These are phyloP conservation scores for Fusarium miscanthi DNA, from an alignment of 2,329 filamentous ascomycete species.

Conservation along the genomic window DNA sequence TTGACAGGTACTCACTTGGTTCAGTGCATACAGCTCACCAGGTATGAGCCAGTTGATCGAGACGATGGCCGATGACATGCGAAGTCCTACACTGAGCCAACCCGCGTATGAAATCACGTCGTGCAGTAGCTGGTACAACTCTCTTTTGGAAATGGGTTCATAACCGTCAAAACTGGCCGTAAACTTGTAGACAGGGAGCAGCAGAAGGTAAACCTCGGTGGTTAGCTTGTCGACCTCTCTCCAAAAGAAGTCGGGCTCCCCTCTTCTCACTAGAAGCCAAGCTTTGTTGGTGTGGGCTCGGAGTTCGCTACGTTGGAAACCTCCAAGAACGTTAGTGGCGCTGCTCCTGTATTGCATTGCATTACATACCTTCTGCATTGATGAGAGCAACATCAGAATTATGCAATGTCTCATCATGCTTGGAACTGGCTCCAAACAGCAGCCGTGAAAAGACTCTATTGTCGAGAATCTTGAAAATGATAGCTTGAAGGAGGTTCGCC, in stretches of 20 bases:
- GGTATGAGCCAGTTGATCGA: slow-evolving; percentile 45
- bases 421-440: slow-evolving; percentile 47
- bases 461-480: slow-evolving; percentile 47
- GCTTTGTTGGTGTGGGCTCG: slow-evolving; percentile 42
- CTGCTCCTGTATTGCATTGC: not conserved
- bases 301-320: slow-evolving; percentile 45
- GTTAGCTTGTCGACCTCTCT: slow-evolving; percentile 45
- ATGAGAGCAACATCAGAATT: slow-evolving; percentile 42
- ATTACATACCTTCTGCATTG: slow-evolving; percentile 44
- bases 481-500: slow-evolving; percentile 42
- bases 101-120: slow-evolving; percentile 46
- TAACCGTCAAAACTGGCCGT: slow-evolving; percentile 20
- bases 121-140: slow-evolving; percentile 45
- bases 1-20: slow-evolving; percentile 38
- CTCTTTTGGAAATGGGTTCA: slow-evolving; percentile 1
- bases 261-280: slow-evolving; percentile 36
- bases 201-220: slow-evolving; percentile 34
- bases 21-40: slow-evolving; percentile 41
- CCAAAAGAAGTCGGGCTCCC: slow-evolving; percentile 47
- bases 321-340: slow-evolving; percentile 34
- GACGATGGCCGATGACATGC: slow-evolving; percentile 41
- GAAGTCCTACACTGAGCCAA: slow-evolving; percentile 47
- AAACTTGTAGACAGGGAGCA: slow-evolving; percentile 43
- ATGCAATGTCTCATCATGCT: slow-evolving; percentile 39
- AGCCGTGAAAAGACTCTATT: slow-evolving; percentile 44